Evolutionary conservation across 495 filamentous ascomycete genomes (phyloP), one percentile per base, ranked within the genome.

Genomic region (Cercophora sp.): DNA sequence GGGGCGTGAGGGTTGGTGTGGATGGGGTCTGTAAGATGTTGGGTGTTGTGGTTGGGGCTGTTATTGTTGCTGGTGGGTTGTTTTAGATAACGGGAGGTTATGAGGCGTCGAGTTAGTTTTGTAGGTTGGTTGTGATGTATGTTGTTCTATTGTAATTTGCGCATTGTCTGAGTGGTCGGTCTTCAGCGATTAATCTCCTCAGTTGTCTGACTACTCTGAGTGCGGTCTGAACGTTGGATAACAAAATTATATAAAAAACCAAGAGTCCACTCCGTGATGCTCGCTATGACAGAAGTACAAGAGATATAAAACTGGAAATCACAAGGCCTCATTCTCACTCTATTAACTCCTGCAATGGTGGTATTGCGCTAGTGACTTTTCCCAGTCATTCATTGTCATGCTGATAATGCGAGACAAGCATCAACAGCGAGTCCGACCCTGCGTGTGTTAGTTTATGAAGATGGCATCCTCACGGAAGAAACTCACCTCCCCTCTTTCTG

Each of bases 361-460:
- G 0, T 16, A 37, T 9, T 25, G 16, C 5, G 8, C 20, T 25
- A 8, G 8, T 27, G 10, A 23, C 24, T 25, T 32, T 16, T 11
- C 23, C 24, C 15, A 25, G 10, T n/a, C 8, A 18, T 25, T 22
- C 16, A 39, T 41, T 18, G 35, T 61, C 48, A 81, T 20, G 76
- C 54, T 43, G 79, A 92, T 41, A 96, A 70, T 46, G 90, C 88
- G 52, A 96, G 81, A 66, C 91, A 96, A 15, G 90, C 91, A 69
- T 96, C 91, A 13, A 96, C 91, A 3, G 91, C 91, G 32, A 90
- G 74, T 20, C 90, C 90, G 57, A 96, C 88, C 69, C 90, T 94
- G 57, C 27, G 55, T n/a, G 31, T 52, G 34, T 64, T 11, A 61
- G 63, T 55, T 63, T 57, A 35, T 20, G 8, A 5, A 34, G 16